Evolutionary conservation across 2,329 filamentous ascomycete genomes (phyloP).

Genomic region (Xylaria digitata): DNA sequence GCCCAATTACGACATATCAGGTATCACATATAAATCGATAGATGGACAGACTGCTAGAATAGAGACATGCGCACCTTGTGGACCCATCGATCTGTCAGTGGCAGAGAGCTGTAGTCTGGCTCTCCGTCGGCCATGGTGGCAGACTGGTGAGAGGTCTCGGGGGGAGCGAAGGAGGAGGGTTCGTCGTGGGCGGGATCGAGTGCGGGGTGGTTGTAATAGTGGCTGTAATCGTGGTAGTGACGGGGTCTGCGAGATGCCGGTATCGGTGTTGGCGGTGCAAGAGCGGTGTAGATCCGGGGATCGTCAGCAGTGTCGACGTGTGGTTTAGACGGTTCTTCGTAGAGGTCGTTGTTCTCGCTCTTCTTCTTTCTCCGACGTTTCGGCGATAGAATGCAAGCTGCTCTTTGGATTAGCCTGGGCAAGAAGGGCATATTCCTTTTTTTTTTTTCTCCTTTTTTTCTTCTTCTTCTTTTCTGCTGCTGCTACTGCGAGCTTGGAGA

Average conservation of each 20-base stretch:
- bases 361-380: conserved; percentile 37
- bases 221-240: not conserved
- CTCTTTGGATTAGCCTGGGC: conserved; percentile 44
- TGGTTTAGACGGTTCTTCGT: not conserved
- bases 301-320: conserved; percentile 1
- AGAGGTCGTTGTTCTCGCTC: conserved; percentile 1
- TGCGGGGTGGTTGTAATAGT: not conserved
- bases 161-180: not conserved
- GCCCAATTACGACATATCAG: not conserved
- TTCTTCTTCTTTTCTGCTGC: not conserved
- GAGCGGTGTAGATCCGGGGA: not conserved
- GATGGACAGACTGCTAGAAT: too few relatives aligned
- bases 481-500: not conserved
- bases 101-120: conserved; percentile 83
- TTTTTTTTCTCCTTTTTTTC: not conserved
- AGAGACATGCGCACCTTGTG: conserved; percentile 72
- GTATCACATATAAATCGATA: too few relatives aligned
- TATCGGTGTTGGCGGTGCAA: not conserved
- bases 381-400: conserved; percentile 41
- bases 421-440: conserved; percentile 25
- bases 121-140: conserved; percentile 80
- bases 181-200: conserved; percentile 4
- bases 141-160: conserved; percentile 23
- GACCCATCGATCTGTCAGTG: conserved; percentile 81
- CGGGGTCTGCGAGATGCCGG: not conserved